These are phyloP conservation scores for Golovinomyces cichoracearum DNA, from an alignment of 2,329 filamentous ascomycete species.

Conservation along the genomic window DNA sequence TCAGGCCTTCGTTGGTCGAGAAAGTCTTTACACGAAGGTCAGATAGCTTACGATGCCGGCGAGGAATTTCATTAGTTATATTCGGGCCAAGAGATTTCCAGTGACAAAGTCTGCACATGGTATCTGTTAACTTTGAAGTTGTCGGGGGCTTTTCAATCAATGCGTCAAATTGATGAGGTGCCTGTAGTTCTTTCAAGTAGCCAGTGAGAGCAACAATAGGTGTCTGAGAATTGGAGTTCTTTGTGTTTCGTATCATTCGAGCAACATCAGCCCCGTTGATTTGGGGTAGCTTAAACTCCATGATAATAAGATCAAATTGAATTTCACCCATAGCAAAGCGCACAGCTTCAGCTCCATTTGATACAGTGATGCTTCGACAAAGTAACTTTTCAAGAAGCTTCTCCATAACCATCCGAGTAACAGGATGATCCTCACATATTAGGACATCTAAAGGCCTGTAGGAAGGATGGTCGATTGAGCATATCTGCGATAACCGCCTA, in stretches of 20 bases:
- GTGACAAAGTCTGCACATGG: slow-evolving; percentile 64
- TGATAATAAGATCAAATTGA: slow-evolving; percentile 96
- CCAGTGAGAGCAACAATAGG: slow-evolving; percentile 92
- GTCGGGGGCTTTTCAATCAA: slow-evolving; percentile 94
- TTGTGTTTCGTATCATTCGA: slow-evolving; percentile 90
- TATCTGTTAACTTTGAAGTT: slow-evolving; percentile 68
- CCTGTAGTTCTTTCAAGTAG: slow-evolving; percentile 89
- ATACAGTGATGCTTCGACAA: slow-evolving; percentile 76
- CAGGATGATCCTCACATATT: slow-evolving; percentile 92
- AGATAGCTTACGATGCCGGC: slow-evolving; percentile 34
- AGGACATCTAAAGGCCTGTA: slow-evolving; percentile 83
- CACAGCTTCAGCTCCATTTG: slow-evolving; percentile 74
- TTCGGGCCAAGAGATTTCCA: slow-evolving; percentile 54
- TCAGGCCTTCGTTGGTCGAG: slow-evolving; percentile 43
- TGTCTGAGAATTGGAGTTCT: slow-evolving; percentile 80
- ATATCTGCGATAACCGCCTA: slow-evolving; percentile 77
- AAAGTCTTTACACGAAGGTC: slow-evolving; percentile 37
- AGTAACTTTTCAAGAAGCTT: slow-evolving; percentile 83
- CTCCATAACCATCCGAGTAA: slow-evolving; percentile 97
- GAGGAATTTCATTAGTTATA: slow-evolving; percentile 20
- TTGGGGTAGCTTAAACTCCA: slow-evolving; percentile 84
- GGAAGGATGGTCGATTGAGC: slow-evolving; percentile 53
- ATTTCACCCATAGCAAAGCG: slow-evolving; percentile 89
- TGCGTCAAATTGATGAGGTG: slow-evolving; percentile 84
- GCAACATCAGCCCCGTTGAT: slow-evolving; percentile 90